Evolutionary conservation across 129 eudicot genomes (phyloP), one percentile per base, ranked within the genome.

Genomic region (sunflower (Helianthus annuus)): DNA sequence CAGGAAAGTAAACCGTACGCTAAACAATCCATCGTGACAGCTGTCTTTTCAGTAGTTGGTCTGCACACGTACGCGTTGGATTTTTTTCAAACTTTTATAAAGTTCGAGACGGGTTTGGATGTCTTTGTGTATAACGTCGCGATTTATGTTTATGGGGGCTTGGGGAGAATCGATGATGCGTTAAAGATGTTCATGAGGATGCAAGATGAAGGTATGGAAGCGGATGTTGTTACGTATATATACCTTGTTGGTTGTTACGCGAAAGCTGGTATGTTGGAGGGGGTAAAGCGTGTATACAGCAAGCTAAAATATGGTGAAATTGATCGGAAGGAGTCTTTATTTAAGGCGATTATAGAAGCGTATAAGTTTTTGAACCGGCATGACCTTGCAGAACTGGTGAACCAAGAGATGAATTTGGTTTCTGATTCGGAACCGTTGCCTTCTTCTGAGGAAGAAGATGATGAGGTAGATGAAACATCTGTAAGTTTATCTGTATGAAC

Each of bases 181-280:
- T 73, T 92, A 68, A 92, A 82, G 36, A 68, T 86, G 58, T 89
- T 77, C 54, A 81, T 86, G 94, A 83, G 74, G 76, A 91, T 91
- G 96, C 93, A 88, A 83, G 96, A 88, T 74, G 85, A 86, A 74
- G 94, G 91, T 64, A 22, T 88, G 22, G 81, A 83, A 76, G 88
- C 97, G 3, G 96, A 88, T 73, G 58, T 81, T 14, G 85, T 88
- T 42, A 91, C 97, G 14, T 72, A 69, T 15, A 86, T 88, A 52
- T 67, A 76, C 79, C 84, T 91, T 68, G 96, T 91, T 10, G 73
- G 78, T 36, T 91, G 97, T 82, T 91, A 91, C 51, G 89, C 83
- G 8, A 81, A 82, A 81, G 85, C 87, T 11, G 90, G 92, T 39
- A 88, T 91, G 96, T 62, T 84, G 24, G 97, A 86, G 65, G 97